These are phyloP conservation scores for Globisporangium orthogonon DNA, from an alignment of 352 stramenopile species.

Conservation along the genomic window DNA sequence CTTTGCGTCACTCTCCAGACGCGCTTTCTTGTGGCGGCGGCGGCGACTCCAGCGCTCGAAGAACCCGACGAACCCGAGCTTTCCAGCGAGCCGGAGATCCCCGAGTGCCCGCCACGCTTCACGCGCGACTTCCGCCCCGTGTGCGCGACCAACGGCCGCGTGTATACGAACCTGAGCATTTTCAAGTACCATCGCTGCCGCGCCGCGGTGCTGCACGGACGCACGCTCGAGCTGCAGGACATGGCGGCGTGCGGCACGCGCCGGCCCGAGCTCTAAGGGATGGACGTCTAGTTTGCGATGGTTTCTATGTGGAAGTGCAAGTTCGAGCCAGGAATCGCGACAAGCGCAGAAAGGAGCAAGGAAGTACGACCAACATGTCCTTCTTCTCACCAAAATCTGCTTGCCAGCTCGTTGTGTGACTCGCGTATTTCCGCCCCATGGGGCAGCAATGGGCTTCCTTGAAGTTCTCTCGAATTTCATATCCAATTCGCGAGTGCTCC, in stretches of 20 bases:
- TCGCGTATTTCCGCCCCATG: no score
- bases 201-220: constrained; percentile 19
- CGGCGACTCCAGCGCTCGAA: neutral
- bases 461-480: neutral
- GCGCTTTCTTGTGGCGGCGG: no score
- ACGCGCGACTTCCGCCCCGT: constrained; percentile 42
- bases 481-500: neutral
- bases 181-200: constrained; percentile 53
- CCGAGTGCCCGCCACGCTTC: constrained; percentile 33
- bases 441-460: neutral
- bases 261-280: constrained; percentile 8
- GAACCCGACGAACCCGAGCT: neutral
- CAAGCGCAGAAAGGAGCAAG: no score
- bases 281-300: no score
- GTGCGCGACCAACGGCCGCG: constrained; percentile 49
- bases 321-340: no score
- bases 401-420: no score
- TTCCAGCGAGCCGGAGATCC: constrained; percentile 16
- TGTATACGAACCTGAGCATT: constrained; percentile 48
- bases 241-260: constrained; percentile 26
- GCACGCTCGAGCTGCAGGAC: constrained; percentile 26
- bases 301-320: no score
- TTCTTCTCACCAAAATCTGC: no score
- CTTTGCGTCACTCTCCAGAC: neutral
- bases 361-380: no score